These are phyloP conservation scores for Daldinia caldariorum DNA, from an alignment of 495 filamentous ascomycete species.

Conservation along the genomic window DNA sequence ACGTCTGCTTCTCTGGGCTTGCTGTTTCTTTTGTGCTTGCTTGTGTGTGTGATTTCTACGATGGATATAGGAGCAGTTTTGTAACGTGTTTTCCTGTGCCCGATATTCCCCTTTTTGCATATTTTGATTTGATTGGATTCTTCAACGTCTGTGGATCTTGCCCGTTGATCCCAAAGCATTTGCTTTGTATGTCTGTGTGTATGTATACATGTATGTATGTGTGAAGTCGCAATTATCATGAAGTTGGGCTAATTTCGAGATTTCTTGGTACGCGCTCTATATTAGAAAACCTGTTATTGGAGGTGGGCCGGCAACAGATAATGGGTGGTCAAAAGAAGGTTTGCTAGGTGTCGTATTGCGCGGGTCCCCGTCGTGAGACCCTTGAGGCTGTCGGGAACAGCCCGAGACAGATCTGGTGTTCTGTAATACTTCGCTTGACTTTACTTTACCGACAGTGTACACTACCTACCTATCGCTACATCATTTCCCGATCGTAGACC, in stretches of 20 bases:
- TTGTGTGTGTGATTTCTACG: constrained; percentile 4
- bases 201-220: background rate
- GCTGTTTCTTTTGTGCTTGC: constrained; percentile 9
- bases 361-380: background rate
- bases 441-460: no score
- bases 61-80: constrained; percentile 38
- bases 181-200: background rate
- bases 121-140: constrained; percentile 23
- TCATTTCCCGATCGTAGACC: background rate
- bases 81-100: constrained; percentile 26
- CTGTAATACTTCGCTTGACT: constrained; percentile 5
- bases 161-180: background rate
- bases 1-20: constrained; percentile 23
- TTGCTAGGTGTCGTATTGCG: background rate
- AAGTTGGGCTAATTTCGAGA: background rate
- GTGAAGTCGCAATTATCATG: constrained; percentile 3
- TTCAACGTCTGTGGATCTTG: constrained; percentile 7
- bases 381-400: constrained; percentile 31
- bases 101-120: constrained; percentile 28
- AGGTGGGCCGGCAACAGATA: background rate
- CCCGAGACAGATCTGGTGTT: constrained; percentile 29
- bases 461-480: background rate
- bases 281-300: background rate
- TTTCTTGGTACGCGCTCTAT: background rate
- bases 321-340: background rate